Evolutionary conservation across 768 basidiomycete species (phyloP).

Genomic region (Dictyophora rubrovolvata): DNA sequence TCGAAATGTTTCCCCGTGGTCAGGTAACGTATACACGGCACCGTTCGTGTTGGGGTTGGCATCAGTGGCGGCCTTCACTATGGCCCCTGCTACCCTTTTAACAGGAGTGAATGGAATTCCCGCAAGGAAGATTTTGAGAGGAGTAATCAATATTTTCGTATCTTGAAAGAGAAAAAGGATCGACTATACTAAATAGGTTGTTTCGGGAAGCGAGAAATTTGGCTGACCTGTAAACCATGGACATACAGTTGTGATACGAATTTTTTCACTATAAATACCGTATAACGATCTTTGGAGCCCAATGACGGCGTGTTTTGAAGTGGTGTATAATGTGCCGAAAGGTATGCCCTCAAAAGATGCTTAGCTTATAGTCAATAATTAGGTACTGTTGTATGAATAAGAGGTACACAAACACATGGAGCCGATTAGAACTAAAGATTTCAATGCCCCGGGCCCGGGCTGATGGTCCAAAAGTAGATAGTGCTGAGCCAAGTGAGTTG

Average conservation of each 20-base stretch:
- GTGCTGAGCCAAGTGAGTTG: slow-evolving; percentile 39
- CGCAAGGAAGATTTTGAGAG: slow-evolving; percentile 32
- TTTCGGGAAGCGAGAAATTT: background rate
- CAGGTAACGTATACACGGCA: slow-evolving; percentile 35
- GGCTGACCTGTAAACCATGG: slow-evolving; percentile 43
- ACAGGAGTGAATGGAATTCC: slow-evolving; percentile 42
- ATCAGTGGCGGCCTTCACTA: slow-evolving; percentile 41
- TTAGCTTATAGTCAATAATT: slow-evolving; percentile 13
- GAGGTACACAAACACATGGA: slow-evolving; percentile 35
- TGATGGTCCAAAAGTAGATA: slow-evolving; percentile 33
- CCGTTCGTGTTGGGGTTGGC: slow-evolving; percentile 35
- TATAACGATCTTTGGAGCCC: slow-evolving; percentile 42
- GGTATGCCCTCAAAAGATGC: slow-evolving; percentile 43
- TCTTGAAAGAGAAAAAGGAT: slow-evolving; percentile 20
- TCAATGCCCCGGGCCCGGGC: slow-evolving; percentile 29
- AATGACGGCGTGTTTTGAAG: slow-evolving; percentile 44
- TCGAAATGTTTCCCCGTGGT: slow-evolving; percentile 40
- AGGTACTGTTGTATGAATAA: background rate
- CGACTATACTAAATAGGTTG: background rate
- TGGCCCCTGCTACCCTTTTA: slow-evolving; percentile 38
- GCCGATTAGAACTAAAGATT: slow-evolving; percentile 42
- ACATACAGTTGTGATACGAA: slow-evolving; percentile 38
- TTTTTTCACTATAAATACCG: slow-evolving; percentile 25
- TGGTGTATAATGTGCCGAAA: slow-evolving; percentile 34
- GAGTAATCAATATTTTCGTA: slow-evolving; percentile 34